Base-by-base conservation (phyloP, 176 grass and related monocot genomes). In the Phoenix roebelenii region DNA sequence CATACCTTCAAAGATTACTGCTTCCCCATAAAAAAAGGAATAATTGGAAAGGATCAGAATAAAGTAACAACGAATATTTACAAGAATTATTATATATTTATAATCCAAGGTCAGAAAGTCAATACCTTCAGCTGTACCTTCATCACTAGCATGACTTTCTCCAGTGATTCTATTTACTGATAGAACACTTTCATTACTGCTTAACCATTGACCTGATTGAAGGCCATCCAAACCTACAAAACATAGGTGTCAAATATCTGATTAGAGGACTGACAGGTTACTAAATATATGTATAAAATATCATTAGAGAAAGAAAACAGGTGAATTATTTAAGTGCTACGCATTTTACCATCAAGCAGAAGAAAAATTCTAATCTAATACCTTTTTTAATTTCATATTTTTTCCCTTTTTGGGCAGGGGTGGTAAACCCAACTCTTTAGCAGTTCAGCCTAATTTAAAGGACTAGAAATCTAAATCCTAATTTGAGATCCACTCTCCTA, bases 101-200 rank as follows among this genome's bases (percentile, higher is more conserved):
- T 25, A 67, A 30, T 58, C 48, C 15, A 35, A n/a, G 49, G 17
- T 22, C 12, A 59, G 52, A 18, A 29, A 68, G 50, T 53, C 60
- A 5, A 22, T 53, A 95, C 89, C 89, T 85, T 95, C 79, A 77
- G 69, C 72, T 75, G 63, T 68, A 77, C 89, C 89, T 67, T 85
- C 79, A 68, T 69, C 63, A 69, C 7, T 65, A 59, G 85, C 89
- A 50, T 77, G 82, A 77, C 82, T 82, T 85, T 89, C 89, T 57
- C 85, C 89, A 32, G 81, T 89, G 59, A 82, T 64, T 52, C 57
- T 70, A 72, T 95, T 70, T 77, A 95, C 53, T 66, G 68, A 62
- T 50, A 95, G 60, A 25, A 95, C 55, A 35, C 77, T 89, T 72
- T 83, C 82, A 75, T 95, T 89, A 75, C 76, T 80, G 80, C 85